Conservation (phyloP, 768 basidiomycete species). For the Leccinum uliginosum region DNA sequence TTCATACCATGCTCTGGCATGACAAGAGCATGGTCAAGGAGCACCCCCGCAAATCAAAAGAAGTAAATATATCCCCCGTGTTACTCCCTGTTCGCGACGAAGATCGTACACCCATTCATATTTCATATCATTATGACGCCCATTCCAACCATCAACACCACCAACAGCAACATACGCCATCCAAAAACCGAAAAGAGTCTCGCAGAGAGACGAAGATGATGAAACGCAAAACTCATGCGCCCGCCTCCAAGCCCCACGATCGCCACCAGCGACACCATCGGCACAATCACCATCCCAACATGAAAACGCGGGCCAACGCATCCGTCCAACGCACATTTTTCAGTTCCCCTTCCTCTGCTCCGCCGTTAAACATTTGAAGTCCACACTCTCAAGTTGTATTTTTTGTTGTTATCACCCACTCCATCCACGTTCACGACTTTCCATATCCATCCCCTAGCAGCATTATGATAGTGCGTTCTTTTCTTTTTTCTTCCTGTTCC, state of each 20-base stretch:
- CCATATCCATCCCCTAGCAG: slow-evolving; percentile 11
- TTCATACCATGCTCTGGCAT: slow-evolving; percentile 54
- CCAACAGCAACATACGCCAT: slow-evolving; percentile 33
- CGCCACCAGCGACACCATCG: slow-evolving; percentile 48
- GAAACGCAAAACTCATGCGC: slow-evolving; percentile 53
- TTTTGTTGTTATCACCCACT: slow-evolving; percentile 12
- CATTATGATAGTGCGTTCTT: slow-evolving; percentile 5
- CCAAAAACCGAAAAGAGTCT: slow-evolving; percentile 60
- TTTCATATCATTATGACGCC: slow-evolving; percentile 30
- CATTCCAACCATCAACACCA: slow-evolving; percentile 31
- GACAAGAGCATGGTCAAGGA: slow-evolving; percentile 24
- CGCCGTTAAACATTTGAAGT: slow-evolving; percentile 26
- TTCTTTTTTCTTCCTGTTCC: neutral
- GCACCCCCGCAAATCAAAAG: slow-evolving; percentile 26
- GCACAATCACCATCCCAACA: slow-evolving; percentile 60
- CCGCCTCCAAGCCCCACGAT: slow-evolving; percentile 35
- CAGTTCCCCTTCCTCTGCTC: slow-evolving; percentile 32
- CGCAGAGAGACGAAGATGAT: slow-evolving; percentile 64
- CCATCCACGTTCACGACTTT: slow-evolving; percentile 3
- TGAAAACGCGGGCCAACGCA: slow-evolving; percentile 52
- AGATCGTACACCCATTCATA: slow-evolving; percentile 50
- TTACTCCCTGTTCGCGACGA: slow-evolving; percentile 50
- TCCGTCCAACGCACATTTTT: slow-evolving; percentile 49
- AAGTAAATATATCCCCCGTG: slow-evolving; percentile 46
- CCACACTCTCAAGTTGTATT: slow-evolving; percentile 16